These are phyloP conservation scores for Rhizophagus prolifer DNA, from an alignment of 192 early-diverging fungal genomes.

Conservation along the genomic window DNA sequence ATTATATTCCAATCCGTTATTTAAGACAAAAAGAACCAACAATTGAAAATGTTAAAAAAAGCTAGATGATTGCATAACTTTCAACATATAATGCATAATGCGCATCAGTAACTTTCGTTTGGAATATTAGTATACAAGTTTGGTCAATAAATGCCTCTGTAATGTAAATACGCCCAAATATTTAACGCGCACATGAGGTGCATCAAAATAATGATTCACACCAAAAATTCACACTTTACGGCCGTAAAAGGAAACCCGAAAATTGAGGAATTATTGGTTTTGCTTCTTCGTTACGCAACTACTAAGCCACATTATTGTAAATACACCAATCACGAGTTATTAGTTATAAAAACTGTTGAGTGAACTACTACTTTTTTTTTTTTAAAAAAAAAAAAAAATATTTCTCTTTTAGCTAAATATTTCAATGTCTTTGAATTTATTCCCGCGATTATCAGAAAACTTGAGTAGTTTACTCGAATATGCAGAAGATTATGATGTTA, in stretches of 20 bases:
- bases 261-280: too few relatives aligned
- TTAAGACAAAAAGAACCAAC: conserved; percentile 3
- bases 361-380: neutral
- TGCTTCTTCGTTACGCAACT: neutral
- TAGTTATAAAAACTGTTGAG: too few relatives aligned
- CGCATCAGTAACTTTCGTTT: neutral
- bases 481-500: conserved; percentile 20
- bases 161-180: neutral
- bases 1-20: neutral
- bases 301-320: neutral
- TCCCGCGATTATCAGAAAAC: neutral
- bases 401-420: neutral
- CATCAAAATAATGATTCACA: neutral
- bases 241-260: neutral
- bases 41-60: neutral
- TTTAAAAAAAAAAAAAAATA: neutral
- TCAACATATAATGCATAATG: neutral
- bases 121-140: neutral
- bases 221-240: neutral
- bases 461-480: conserved; percentile 11
- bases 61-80: neutral
- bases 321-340: too few relatives aligned
- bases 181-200: neutral
- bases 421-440: conserved; percentile 12
- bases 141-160: neutral